Evolutionary conservation across 306 rosid genomes (phyloP).

Genomic region (Prosopis cineraria): DNA sequence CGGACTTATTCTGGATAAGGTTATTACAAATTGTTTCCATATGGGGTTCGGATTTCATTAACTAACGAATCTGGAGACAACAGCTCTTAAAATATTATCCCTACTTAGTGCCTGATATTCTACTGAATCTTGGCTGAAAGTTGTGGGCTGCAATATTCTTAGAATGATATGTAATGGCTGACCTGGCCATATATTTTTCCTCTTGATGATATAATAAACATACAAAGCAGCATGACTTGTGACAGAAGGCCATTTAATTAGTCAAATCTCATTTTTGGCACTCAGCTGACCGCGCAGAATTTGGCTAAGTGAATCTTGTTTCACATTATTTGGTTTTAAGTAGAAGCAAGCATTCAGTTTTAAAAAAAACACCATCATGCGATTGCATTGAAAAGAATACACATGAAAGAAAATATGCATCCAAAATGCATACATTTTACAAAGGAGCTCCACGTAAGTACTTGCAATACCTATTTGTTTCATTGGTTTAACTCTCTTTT

Average conservation of each 20-base stretch:
- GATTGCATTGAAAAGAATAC: not conserved
- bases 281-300: not conserved
- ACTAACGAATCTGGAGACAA: not conserved
- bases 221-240: not conserved
- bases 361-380: not conserved
- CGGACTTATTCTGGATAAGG: not conserved
- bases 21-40: not conserved
- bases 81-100: not conserved
- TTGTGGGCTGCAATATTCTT: not conserved
- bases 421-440: not conserved
- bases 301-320: not conserved
- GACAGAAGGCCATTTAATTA: not conserved
- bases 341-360: not conserved
- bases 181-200: not conserved
- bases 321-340: not conserved
- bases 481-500: conserved; percentile 5
- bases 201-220: not conserved
- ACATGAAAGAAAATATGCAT: conserved; percentile 4
- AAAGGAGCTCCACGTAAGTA: conserved; percentile 13
- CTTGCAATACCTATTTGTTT: conserved; percentile 19
- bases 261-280: not conserved
- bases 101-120: not conserved
- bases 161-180: not conserved
- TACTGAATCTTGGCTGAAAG: not conserved
- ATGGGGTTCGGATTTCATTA: not conserved